phyloP scores from a whole-genome alignment of 2,329 filamentous ascomycete genomes.

The Gliomastix tumulicola region DNA sequence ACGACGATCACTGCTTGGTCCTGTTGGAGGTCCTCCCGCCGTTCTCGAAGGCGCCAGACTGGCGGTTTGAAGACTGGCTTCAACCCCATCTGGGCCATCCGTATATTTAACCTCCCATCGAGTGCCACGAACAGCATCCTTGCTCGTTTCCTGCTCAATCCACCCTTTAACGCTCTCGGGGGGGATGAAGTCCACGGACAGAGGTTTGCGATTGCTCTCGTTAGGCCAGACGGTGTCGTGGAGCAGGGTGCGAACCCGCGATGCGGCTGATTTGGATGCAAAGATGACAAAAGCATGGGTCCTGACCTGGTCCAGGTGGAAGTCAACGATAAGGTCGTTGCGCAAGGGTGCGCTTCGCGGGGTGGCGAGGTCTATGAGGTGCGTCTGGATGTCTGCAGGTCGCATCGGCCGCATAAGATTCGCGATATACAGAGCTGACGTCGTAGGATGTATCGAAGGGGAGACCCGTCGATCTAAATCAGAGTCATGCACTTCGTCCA shows the following conservation, averaged over 20 bases:
- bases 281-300: conserved; percentile 84
- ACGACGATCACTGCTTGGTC: background rate
- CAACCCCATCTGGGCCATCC: conserved; percentile 45
- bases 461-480: conserved; percentile 5
- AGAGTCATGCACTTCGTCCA: background rate
- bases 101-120: conserved; percentile 73
- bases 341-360: conserved; percentile 43
- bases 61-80: conserved; percentile 40
- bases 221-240: conserved; percentile 82
- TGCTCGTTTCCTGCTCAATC: conserved; percentile 61
- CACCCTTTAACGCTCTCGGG: conserved; percentile 65
- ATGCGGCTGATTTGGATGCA: conserved; percentile 60
- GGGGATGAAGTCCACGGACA: conserved; percentile 89
- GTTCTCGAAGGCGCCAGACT: background rate
- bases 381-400: conserved; percentile 54
- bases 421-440: conserved; percentile 77
- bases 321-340: conserved; percentile 50
- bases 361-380: conserved; percentile 64
- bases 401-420: conserved; percentile 86
- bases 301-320: conserved; percentile 78
- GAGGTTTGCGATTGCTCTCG: conserved; percentile 72
- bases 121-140: conserved; percentile 30
- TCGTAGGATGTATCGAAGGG: conserved; percentile 64
- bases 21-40: background rate
- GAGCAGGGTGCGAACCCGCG: conserved; percentile 66